phyloP scores from a whole-genome alignment of 1,284 basidiomycete species.

The Ustilago trichophora region DNA sequence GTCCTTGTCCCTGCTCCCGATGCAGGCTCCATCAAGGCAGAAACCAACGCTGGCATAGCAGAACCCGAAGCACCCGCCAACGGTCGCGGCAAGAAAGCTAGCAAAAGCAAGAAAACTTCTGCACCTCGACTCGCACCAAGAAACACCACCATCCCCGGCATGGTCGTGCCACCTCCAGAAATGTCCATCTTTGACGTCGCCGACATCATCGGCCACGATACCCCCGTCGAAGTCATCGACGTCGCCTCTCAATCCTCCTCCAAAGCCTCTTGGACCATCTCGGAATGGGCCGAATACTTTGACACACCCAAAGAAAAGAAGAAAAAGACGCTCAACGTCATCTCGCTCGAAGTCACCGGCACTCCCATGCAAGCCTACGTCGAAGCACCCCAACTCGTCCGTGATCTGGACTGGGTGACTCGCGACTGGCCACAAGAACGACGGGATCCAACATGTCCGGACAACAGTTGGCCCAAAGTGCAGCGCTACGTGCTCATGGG shows the following conservation, averaged over 20 bases:
- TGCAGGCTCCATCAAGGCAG: neutral
- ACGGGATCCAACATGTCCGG: slow-evolving; percentile 39
- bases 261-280: slow-evolving; percentile 77
- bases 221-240: slow-evolving; percentile 63
- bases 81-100: no score
- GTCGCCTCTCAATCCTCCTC: slow-evolving; percentile 67
- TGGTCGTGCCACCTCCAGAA: slow-evolving; percentile 79
- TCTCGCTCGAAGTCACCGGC: slow-evolving; percentile 84
- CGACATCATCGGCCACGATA: slow-evolving; percentile 72
- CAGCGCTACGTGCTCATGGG: slow-evolving; percentile 96
- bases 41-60: no score
- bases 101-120: slow-evolving; percentile 13
- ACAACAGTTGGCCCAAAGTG: slow-evolving; percentile 81
- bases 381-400: slow-evolving; percentile 75
- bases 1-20: slow-evolving; percentile 43
- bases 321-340: slow-evolving; percentile 84
- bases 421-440: slow-evolving; percentile 80
- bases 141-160: slow-evolving; percentile 64
- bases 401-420: slow-evolving; percentile 95
- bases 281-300: slow-evolving; percentile 90
- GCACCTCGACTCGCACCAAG: slow-evolving; percentile 14
- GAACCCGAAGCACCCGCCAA: no score
- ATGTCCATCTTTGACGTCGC: slow-evolving; percentile 83
- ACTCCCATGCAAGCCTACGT: slow-evolving; percentile 80
- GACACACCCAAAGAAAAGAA: slow-evolving; percentile 71